A percentile compares a stretch with the other conserved stretches of the same genome.
phyloP scores from a whole-genome alignment of 1,284 basidiomycete genomes.

The Leccinum variabile region DNA sequence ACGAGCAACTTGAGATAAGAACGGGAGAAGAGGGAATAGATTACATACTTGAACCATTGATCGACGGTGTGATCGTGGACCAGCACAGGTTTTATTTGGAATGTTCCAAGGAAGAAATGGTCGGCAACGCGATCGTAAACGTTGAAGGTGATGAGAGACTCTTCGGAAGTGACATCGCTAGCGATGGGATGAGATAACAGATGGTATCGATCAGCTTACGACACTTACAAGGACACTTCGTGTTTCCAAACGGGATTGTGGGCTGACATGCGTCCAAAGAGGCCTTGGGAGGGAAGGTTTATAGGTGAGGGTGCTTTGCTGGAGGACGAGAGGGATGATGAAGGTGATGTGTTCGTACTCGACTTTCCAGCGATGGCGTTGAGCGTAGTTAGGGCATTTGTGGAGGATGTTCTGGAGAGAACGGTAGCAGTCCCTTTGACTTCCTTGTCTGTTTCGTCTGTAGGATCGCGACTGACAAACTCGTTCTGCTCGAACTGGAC shows the following conservation, averaged over 20 bases:
- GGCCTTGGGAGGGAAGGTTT: conserved; percentile 40
- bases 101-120: conserved; percentile 88
- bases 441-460: conserved; percentile 82
- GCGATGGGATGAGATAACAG: conserved; percentile 19
- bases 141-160: conserved; percentile 84
- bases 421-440: conserved; percentile 76
- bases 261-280: conserved; percentile 66
- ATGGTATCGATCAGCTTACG: conserved; percentile 13
- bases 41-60: conserved; percentile 91
- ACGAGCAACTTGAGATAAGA: conserved; percentile 13
- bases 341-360: conserved; percentile 39
- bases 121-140: conserved; percentile 91
- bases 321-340: conserved; percentile 42
- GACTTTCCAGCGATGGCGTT: conserved; percentile 57
- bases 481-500: conserved; percentile 99
- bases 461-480: conserved; percentile 92
- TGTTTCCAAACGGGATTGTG: conserved; percentile 99
- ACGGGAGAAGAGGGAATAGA: background rate
- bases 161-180: conserved; percentile 94
- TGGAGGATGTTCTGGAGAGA: conserved; percentile 58
- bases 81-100: conserved; percentile 89
- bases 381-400: conserved; percentile 64
- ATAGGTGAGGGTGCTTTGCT: conserved; percentile 34
- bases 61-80: conserved; percentile 93
- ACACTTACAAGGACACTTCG: conserved; percentile 91